Conservation (phyloP, 2,329 filamentous ascomycete species). For the Ophiocordyceps polyrhachis-furcata region DNA sequence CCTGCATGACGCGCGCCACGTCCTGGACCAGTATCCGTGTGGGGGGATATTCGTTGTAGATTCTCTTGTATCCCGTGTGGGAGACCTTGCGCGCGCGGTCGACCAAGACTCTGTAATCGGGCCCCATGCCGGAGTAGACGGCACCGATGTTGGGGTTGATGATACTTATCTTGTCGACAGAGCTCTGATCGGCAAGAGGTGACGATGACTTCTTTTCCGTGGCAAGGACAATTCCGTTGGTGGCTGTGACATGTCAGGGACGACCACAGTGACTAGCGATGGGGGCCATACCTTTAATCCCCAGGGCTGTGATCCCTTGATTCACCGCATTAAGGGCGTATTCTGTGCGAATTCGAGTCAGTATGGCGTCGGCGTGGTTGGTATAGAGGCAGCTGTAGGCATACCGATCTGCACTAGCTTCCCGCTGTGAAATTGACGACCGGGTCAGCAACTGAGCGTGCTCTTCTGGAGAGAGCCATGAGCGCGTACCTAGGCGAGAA, state of each 20-base stretch:
- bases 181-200: slow-evolving; percentile 85
- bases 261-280: neutral
- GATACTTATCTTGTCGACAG: slow-evolving; percentile 90
- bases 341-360: slow-evolving; percentile 35
- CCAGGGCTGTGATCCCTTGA: slow-evolving; percentile 93
- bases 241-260: slow-evolving; percentile 39
- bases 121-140: slow-evolving; percentile 98
- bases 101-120: slow-evolving; percentile 92
- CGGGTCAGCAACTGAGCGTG: slow-evolving; percentile 22
- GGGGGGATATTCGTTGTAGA: slow-evolving; percentile 99
- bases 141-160: slow-evolving; percentile 99
- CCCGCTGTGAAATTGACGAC: slow-evolving; percentile 38
- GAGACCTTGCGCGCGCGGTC: slow-evolving; percentile 97
- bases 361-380: neutral
- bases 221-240: slow-evolving; percentile 95
- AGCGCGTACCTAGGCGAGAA: slow-evolving; percentile 86
- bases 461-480: slow-evolving; percentile 1
- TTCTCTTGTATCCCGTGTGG: slow-evolving; percentile 96
- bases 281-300: slow-evolving; percentile 70
- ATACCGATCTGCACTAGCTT: slow-evolving; percentile 95
- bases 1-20: slow-evolving; percentile 93
- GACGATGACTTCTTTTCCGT: slow-evolving; percentile 99
- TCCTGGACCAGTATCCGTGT: slow-evolving; percentile 98
- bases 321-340: slow-evolving; percentile 99
- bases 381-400: slow-evolving; percentile 3